Percentiles rank a stretch among this genome's conserved stretches.
Conservation (phyloP, 2,329 filamentous ascomycete species). For the Dactylellina parvicollis region DNA sequence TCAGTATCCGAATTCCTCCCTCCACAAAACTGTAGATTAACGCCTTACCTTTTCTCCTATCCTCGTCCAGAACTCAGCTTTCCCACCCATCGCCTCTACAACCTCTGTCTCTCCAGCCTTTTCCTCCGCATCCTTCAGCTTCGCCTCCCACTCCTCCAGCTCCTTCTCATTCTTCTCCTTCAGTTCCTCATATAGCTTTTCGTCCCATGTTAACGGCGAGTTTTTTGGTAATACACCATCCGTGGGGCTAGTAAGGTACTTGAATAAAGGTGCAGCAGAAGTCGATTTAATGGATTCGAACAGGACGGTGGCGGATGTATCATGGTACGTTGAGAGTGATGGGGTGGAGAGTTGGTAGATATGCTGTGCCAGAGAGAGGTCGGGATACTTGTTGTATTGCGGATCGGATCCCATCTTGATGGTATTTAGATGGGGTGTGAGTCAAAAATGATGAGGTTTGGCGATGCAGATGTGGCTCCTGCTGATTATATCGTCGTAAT, state of each 20-base stretch:
- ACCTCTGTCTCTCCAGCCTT: conserved; percentile 97
- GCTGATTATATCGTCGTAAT: conserved; percentile 9
- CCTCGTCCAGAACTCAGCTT: conserved; percentile 93
- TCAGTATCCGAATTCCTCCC: background rate
- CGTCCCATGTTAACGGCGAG: conserved; percentile 88
- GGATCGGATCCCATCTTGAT: conserved; percentile 67
- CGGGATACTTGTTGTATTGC: conserved; percentile 84
- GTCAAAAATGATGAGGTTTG: background rate
- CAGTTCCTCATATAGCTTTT: conserved; percentile 81
- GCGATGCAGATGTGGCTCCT: conserved; percentile 2
- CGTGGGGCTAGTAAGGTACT: conserved; percentile 81
- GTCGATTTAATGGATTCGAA: conserved; percentile 84
- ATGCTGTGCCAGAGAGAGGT: conserved; percentile 82
- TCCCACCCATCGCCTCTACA: conserved; percentile 88
- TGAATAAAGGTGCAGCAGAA: conserved; percentile 88
- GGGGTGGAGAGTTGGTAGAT: conserved; percentile 88
- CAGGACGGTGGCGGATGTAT: conserved; percentile 76
- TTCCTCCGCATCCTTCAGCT: conserved; percentile 92
- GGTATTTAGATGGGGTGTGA: background rate
- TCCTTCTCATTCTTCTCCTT: conserved; percentile 81
- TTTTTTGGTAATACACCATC: conserved; percentile 68
- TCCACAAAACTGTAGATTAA: background rate
- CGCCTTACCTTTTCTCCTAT: conserved; percentile 87
- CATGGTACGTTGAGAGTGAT: conserved; percentile 73
- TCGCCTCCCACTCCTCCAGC: conserved; percentile 79